Conservation (phyloP, 2,329 filamentous ascomycete species). For the Sporothrix curviconia region DNA sequence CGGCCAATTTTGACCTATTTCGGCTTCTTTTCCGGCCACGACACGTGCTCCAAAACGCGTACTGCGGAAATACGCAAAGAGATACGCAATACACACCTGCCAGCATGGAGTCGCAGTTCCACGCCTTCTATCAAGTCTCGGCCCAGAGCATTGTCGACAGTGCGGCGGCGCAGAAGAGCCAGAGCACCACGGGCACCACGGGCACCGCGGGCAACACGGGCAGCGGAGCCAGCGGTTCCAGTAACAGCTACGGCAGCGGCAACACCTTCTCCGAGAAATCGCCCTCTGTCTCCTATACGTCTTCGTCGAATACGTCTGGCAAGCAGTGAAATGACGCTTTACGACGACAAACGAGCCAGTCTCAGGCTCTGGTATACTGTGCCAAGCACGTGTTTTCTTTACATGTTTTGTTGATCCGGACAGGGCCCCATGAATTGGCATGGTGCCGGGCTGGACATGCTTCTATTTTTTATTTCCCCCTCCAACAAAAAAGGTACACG, state of each 20-base stretch:
- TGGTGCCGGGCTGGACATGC: too few species aligned
- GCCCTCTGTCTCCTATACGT: background rate
- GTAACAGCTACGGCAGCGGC: background rate
- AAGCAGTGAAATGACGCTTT: background rate
- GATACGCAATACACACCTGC: too few species aligned
- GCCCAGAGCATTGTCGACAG: conserved; percentile 4
- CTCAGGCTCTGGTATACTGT: too few species aligned
- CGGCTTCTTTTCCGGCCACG: too few species aligned
- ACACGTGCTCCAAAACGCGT: too few species aligned
- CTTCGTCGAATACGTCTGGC: background rate
- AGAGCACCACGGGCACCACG: background rate
- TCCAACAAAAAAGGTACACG: too few species aligned
- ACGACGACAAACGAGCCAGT: too few species aligned
- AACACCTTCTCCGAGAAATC: conserved; percentile 2
- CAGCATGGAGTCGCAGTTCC: conserved; percentile 8
- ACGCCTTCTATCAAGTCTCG: conserved; percentile 8
- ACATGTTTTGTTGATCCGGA: too few species aligned
- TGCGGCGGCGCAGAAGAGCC: background rate
- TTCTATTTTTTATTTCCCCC: background rate
- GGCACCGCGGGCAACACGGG: background rate
- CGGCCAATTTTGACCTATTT: too few species aligned
- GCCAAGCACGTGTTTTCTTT: too few species aligned
- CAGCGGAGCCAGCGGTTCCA: background rate
- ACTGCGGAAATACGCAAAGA: background rate
- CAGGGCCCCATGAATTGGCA: background rate